Base-by-base conservation (phyloP, 1,284 basidiomycete species). In the Veloboletus limbatus region DNA sequence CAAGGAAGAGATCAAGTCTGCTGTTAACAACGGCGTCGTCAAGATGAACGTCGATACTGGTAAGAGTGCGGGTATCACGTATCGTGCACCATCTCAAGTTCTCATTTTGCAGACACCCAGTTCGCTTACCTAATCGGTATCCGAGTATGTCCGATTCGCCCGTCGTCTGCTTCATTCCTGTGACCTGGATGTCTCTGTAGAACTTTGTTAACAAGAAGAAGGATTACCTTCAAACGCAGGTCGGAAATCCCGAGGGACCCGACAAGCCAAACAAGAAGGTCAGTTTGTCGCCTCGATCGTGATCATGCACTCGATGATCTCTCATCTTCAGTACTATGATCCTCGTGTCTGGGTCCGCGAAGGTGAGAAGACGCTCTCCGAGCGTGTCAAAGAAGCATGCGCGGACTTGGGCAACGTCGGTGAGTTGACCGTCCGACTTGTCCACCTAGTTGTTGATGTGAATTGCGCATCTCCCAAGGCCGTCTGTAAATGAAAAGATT, bases 191-290 rank as follows among this genome's bases (percentile, higher is more conserved):
- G 8, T 41, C 1, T 25, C 21, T 43, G 13, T 52, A 88, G 77
- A 86, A 97, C 76, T 97, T 93, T 66, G 67, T 97, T 65, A 66
- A 70, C 58, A 82, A 79, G 57, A 96, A 91, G 81, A 81, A 83
- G 58, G 94, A 79, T 54, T 97, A 95, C 74, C 78, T 97, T 59
- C 69, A 81, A 64, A 76, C 81, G 30, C 94, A 97, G 69, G 89
- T 95, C 57, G 94, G 94, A 49, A 97, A 96, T 78, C 94, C 94
- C 41, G 93, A 97, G 17, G 92, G 91, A 35, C 66, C 82, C 21
- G 92, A 96, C 73, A 94, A 94, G 78, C 94, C 94, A 54, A 97
- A 97, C 84, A 97, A 97, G 88, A 97, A 97, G 85, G 86, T 85
- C 47, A 62, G 55, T 17, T 18, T 17, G 5, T 25, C 22, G 6